Evolutionary conservation across 2,329 filamentous ascomycete genomes (phyloP).

Genomic region (Calonectria pauciramosa): DNA sequence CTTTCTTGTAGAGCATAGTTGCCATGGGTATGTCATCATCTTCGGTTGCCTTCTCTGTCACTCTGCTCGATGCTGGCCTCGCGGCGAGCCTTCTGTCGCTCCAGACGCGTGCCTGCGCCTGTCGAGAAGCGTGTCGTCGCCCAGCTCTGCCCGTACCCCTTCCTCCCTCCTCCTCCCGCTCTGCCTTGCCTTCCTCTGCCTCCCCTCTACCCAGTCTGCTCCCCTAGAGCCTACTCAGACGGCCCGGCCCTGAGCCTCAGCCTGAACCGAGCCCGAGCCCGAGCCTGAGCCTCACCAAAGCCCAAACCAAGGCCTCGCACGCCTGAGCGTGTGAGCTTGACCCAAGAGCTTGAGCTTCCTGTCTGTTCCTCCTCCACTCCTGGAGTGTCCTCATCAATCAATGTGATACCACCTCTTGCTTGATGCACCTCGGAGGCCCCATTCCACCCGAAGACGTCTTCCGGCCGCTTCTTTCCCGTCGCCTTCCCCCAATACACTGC

Average conservation of each 20-base stretch:
- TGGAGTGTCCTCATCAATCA: constrained; percentile 51
- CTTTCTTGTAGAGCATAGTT: constrained; percentile 42
- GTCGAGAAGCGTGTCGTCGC: constrained; percentile 36
- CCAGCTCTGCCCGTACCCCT: constrained; percentile 19
- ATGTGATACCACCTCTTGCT: constrained; percentile 52
- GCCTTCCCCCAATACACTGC: constrained; percentile 49
- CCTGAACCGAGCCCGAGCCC: constrained; percentile 36
- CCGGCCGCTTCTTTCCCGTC: constrained; percentile 48
- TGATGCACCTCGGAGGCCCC: constrained; percentile 51
- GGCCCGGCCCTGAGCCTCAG: constrained; percentile 32
- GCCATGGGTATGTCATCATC: constrained; percentile 47
- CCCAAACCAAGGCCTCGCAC: constrained; percentile 33
- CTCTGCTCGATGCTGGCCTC: constrained; percentile 1
- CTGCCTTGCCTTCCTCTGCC: background rate
- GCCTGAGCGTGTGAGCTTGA: constrained; percentile 31
- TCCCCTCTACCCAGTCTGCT: background rate
- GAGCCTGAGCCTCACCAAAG: constrained; percentile 8
- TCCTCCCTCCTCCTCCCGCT: background rate
- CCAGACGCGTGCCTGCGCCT: constrained; percentile 38
- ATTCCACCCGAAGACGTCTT: constrained; percentile 47
- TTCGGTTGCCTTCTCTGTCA: constrained; percentile 31
- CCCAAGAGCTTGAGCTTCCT: constrained; percentile 21
- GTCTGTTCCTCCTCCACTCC: constrained; percentile 37
- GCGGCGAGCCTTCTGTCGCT: constrained; percentile 20
- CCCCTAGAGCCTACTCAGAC: constrained; percentile 1